Base-by-base conservation (phyloP, 1,284 basidiomycete species). In the Trichosporon coremiiforme region DNA sequence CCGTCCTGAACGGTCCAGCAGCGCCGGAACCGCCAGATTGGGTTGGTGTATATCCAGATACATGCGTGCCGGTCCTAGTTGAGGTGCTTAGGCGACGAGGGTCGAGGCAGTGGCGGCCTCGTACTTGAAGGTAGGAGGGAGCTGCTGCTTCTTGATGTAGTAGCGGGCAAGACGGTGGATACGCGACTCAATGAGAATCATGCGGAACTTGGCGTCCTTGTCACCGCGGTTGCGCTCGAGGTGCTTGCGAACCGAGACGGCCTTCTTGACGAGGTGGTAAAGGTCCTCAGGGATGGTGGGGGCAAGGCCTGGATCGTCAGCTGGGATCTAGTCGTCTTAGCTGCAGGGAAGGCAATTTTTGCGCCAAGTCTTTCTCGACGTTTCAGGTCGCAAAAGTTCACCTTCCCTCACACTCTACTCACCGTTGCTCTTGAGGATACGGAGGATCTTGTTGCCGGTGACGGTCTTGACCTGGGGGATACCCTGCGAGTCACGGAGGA, bases 191-290 rank as follows among this genome's bases (percentile, higher is more conserved):
- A 98, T 96, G 79, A 98, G 87, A 87, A 96, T 95, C 82, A 96
- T 90, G 84, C 93, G 91, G 90, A 98, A 98, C 88, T 98, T 98
- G 86, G 93, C 94, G 84, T 87, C 94, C 88, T 93, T 95, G 89
- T 98, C 96, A 86, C 95, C 97, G 84, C 96, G 91, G 93, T 98
- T 98, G 80, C 90, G 89, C 87, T 98, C 94, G 79, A 99, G 90
- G 87, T 98, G 96, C 89, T 98, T 98, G 86, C 96, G 94, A 83
- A 99, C 94, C 78, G 93, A 89, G 84, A 98, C 95, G 84, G 96
- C 96, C 90, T 98, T 98, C 91, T 98, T 98, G 89, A 98, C 92
- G 85, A 98, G 91, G 90, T 95, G 91, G 92, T 94, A 98, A 73
- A 98, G 91, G 89, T 98, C 96, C 90, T 99, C 96, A 80, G 96